Percentiles rank a stretch among this genome's conserved stretches.
phyloP scores from a whole-genome alignment of 768 basidiomycete species.

The Tricholoma hemisulphureum region DNA sequence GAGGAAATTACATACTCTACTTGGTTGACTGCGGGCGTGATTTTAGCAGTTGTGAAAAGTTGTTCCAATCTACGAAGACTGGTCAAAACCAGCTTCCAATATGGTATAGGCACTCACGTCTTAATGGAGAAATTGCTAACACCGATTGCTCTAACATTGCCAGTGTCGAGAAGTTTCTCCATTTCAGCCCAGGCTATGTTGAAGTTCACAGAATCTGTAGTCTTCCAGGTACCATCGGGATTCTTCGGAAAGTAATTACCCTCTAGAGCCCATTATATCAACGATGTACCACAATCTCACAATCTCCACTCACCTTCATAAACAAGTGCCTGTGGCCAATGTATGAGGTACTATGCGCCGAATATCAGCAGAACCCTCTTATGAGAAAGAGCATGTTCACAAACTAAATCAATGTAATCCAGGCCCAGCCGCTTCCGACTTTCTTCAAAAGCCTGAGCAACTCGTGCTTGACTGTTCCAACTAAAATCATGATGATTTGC shows the following conservation, averaged over 20 bases:
- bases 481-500: conserved; percentile 15
- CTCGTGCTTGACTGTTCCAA: conserved; percentile 37
- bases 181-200: conserved; percentile 50
- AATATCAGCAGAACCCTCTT: background rate
- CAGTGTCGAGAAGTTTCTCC: conserved; percentile 47
- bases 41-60: conserved; percentile 40
- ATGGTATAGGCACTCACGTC: conserved; percentile 43
- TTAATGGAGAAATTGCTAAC: conserved; percentile 63
- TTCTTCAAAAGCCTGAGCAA: conserved; percentile 40
- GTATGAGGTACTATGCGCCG: conserved; percentile 44
- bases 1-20: conserved; percentile 35
- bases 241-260: conserved; percentile 23
- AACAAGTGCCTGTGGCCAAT: conserved; percentile 44
- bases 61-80: conserved; percentile 32
- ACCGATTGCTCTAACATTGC: conserved; percentile 50
- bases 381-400: background rate
- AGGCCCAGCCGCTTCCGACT: conserved; percentile 39
- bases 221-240: conserved; percentile 34
- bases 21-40: conserved; percentile 48
- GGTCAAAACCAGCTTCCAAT: too few relatives aligned
- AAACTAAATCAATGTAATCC: conserved; percentile 49
- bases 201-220: conserved; percentile 32
- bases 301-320: conserved; percentile 26
- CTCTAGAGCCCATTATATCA: conserved; percentile 3
- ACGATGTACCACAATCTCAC: background rate